Conservation (phyloP, 1,284 basidiomycete genomes). For the Polyporus tsugae region DNA sequence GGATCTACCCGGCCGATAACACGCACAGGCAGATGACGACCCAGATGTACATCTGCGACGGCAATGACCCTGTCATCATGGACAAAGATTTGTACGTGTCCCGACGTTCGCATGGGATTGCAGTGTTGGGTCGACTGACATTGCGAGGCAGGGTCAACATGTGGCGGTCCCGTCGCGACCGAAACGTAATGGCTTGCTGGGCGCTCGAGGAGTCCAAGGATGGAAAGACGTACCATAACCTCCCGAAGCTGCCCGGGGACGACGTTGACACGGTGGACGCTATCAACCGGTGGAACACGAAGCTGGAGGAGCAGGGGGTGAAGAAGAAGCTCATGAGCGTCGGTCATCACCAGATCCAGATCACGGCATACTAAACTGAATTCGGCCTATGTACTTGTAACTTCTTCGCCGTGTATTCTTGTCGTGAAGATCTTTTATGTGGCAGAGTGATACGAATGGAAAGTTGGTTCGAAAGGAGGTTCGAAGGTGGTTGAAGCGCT, state of each 20-base stretch:
- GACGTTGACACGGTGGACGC: conserved; percentile 28
- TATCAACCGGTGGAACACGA: conserved; percentile 38
- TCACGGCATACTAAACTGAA: conserved; percentile 17
- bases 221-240: conserved; percentile 24
- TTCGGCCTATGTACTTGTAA: not conserved
- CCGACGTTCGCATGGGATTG: not conserved
- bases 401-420: not conserved
- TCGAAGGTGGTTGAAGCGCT: not conserved
- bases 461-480: not conserved
- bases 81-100: conserved; percentile 35
- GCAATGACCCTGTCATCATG: conserved; percentile 35
- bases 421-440: not conserved
- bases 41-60: conserved; percentile 40
- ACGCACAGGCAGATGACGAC: conserved; percentile 37
- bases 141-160: conserved; percentile 30
- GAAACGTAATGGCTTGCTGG: conserved; percentile 35
- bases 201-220: conserved; percentile 27
- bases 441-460: not conserved
- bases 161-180: conserved; percentile 27
- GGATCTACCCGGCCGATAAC: conserved; percentile 23
- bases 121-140: not conserved
- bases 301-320: conserved; percentile 33
- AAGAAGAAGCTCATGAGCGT: conserved; percentile 29
- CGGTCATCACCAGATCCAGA: conserved; percentile 20
- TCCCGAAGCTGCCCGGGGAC: conserved; percentile 33